Conservation (phyloP, 768 basidiomycete species). For the Holtermannia corniformis region DNA sequence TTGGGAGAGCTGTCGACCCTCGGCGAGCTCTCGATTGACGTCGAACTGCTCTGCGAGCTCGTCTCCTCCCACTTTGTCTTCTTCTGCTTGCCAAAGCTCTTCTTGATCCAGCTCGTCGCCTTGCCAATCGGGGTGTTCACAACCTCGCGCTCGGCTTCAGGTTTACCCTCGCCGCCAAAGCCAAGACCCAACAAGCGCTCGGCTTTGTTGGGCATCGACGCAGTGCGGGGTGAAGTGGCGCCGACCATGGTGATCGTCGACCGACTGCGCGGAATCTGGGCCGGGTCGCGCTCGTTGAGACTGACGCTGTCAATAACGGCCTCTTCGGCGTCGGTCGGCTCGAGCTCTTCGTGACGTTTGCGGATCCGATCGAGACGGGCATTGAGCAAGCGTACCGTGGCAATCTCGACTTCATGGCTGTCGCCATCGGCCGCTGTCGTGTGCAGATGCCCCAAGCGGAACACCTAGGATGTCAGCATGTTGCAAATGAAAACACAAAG, state of each 20-base stretch:
- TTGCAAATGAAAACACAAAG: neutral
- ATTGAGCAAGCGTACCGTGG: constrained; percentile 41
- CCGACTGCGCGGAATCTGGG: constrained; percentile 19
- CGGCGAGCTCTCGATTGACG: constrained; percentile 1
- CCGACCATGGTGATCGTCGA: constrained; percentile 41
- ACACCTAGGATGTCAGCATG: constrained; percentile 23
- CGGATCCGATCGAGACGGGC: constrained; percentile 43
- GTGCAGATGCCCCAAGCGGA: constrained; percentile 43
- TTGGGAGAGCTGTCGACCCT: neutral
- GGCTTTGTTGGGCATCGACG: constrained; percentile 21
- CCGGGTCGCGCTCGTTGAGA: constrained; percentile 1
- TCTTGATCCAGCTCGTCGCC: constrained; percentile 37
- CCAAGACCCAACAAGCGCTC: constrained; percentile 31
- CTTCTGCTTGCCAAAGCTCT: constrained; percentile 31
- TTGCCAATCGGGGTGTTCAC: constrained; percentile 15
- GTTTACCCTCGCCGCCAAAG: constrained; percentile 11
- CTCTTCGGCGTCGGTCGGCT: constrained; percentile 28
- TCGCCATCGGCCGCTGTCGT: constrained; percentile 28
- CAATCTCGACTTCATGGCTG: constrained; percentile 36
- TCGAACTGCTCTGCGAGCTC: neutral
- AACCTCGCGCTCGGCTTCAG: constrained; percentile 8
- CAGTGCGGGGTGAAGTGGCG: constrained; percentile 6
- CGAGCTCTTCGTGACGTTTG: constrained; percentile 44
- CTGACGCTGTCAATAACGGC: neutral
- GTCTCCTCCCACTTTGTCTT: constrained; percentile 14